Evolutionary conservation across 257 asterid species (phyloP).

Genomic region (Gynochthodes officinalis): DNA sequence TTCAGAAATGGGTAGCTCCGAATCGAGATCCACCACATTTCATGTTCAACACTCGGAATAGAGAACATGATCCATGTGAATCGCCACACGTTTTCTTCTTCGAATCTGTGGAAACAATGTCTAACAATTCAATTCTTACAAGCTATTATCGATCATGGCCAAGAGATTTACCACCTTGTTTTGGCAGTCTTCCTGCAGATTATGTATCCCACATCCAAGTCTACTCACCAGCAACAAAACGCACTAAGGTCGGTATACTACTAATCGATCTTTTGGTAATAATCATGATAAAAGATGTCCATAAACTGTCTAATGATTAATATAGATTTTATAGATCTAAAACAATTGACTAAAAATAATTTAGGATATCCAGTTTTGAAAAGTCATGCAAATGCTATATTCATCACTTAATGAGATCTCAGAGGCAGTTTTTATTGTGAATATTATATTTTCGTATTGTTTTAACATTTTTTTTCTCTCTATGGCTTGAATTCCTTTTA

Average conservation of each 20-base stretch:
- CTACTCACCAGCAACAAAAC: constrained; percentile 40
- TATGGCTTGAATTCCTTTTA: too few species aligned
- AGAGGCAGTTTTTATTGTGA: too few species aligned
- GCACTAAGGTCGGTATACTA: constrained; percentile 29
- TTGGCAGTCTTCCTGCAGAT: constrained; percentile 26
- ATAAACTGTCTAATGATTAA: neutral
- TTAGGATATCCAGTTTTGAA: too few species aligned
- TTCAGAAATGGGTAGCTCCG: constrained; percentile 28
- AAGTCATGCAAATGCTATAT: too few species aligned
- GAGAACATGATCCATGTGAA: constrained; percentile 38
- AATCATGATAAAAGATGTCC: too few species aligned
- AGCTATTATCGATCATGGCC: constrained; percentile 17
- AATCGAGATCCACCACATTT: constrained; percentile 19
- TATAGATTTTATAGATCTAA: too few species aligned
- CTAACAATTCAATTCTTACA: constrained; percentile 18
- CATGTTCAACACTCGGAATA: constrained; percentile 53
- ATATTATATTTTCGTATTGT: too few species aligned
- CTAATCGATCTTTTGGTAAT: too few species aligned
- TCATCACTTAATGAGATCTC: too few species aligned
- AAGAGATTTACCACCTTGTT: constrained; percentile 22
- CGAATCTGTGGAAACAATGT: constrained; percentile 10
- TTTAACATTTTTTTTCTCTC: too few species aligned
- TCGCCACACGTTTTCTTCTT: constrained; percentile 58
- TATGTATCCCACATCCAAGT: constrained; percentile 29
- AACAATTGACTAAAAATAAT: too few species aligned